These are phyloP conservation scores for Paraconiothyrium sp. DNA, from an alignment of 2,329 filamentous ascomycete species.

Conservation along the genomic window DNA sequence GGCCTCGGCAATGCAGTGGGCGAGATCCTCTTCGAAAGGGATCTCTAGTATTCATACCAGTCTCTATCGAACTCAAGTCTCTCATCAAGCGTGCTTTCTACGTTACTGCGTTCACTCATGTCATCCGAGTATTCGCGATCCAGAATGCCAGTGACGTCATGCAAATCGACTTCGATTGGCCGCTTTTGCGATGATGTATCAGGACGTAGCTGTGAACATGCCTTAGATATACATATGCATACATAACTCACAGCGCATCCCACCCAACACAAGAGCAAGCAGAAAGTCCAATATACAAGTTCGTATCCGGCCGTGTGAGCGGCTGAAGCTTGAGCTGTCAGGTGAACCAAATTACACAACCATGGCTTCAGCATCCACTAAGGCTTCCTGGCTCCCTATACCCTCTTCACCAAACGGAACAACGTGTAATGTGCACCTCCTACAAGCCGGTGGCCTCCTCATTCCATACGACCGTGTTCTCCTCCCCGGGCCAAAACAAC, in stretches of 20 bases:
- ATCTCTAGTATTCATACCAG: too few relatives aligned
- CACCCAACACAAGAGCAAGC: not conserved
- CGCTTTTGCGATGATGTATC: not conserved
- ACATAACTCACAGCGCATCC: not conserved
- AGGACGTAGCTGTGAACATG: not conserved
- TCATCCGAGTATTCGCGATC: not conserved
- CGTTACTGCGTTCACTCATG: not conserved
- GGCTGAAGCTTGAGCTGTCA: too few relatives aligned
- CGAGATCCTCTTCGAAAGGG: too few relatives aligned
- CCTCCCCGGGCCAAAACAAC: conserved; percentile 53
- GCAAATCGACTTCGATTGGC: not conserved
- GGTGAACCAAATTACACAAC: not conserved
- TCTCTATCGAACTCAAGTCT: too few relatives aligned
- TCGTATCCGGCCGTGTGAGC: too few relatives aligned
- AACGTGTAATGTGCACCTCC: conserved; percentile 44
- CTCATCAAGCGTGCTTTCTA: not conserved
- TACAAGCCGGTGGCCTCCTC: conserved; percentile 53
- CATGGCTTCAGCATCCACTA: conserved; percentile 13
- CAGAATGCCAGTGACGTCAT: not conserved
- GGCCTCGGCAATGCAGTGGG: not conserved
- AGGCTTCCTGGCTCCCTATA: conserved; percentile 38
- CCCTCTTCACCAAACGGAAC: conserved; percentile 27
- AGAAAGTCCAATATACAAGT: too few relatives aligned
- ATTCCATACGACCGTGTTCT: conserved; percentile 59
- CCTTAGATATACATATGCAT: too few relatives aligned